phyloP scores from a whole-genome alignment of 2,329 filamentous ascomycete genomes.

The Pestalotiopsis sp. region DNA sequence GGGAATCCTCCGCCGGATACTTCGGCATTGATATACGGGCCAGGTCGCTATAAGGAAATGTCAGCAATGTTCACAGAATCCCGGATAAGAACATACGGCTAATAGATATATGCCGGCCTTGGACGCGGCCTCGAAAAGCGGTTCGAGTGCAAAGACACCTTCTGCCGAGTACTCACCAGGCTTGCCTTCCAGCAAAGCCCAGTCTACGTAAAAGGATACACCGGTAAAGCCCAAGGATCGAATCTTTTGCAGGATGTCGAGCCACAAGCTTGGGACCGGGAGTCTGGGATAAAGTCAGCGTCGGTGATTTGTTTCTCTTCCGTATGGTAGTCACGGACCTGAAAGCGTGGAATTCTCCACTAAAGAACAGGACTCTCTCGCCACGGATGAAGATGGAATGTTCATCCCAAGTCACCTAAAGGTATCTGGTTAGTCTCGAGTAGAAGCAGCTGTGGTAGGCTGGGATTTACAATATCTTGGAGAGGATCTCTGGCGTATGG shows the following conservation, averaged over 20 bases:
- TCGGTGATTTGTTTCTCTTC: not conserved
- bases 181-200: conserved; percentile 76
- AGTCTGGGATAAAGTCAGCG: conserved; percentile 23
- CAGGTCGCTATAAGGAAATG: conserved; percentile 45
- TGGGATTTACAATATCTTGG: conserved; percentile 2
- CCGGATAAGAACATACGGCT: conserved; percentile 40
- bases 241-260: conserved; percentile 80
- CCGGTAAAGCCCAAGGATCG: conserved; percentile 78
- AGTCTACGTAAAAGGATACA: conserved; percentile 78
- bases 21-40: conserved; percentile 80
- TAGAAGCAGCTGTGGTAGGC: not conserved
- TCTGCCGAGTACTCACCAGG: conserved; percentile 69
- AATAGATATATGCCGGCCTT: conserved; percentile 76
- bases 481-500: conserved; percentile 4
- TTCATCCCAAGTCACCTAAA: conserved; percentile 70
- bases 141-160: conserved; percentile 71
- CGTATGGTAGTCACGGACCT: conserved; percentile 24
- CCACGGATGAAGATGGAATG: conserved; percentile 72
- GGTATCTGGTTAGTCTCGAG: not conserved
- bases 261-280: conserved; percentile 50
- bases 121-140: conserved; percentile 76
- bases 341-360: conserved; percentile 75
- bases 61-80: not conserved
- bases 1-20: conserved; percentile 76
- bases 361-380: conserved; percentile 72